phyloP scores from a whole-genome alignment of 2,329 filamentous ascomycete genomes.

The Beauveria medogensis region DNA sequence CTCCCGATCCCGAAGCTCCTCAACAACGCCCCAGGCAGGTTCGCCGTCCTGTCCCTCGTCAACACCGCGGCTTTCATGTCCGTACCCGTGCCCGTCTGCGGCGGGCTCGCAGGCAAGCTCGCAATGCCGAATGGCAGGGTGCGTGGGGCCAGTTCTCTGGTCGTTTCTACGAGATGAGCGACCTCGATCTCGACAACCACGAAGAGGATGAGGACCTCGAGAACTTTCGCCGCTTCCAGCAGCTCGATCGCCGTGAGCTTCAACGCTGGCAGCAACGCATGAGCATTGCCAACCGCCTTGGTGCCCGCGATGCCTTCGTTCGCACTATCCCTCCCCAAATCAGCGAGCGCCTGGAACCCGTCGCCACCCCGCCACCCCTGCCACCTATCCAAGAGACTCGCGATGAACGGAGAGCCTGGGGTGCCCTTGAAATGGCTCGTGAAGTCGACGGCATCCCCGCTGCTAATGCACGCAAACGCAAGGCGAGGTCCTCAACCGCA shows the following conservation, averaged over 20 bases:
- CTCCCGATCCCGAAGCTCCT: slow-evolving; percentile 22
- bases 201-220: slow-evolving; percentile 65
- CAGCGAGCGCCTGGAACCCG: slow-evolving; percentile 52
- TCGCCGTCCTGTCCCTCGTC: slow-evolving; percentile 25
- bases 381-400: slow-evolving; percentile 55
- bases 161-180: slow-evolving; percentile 50
- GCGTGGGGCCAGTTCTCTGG: slow-evolving; percentile 65
- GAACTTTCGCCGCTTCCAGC: slow-evolving; percentile 45
- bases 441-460: slow-evolving; percentile 49
- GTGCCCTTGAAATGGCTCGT: slow-evolving; percentile 77
- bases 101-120: slow-evolving; percentile 50
- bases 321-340: slow-evolving; percentile 50
- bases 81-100: slow-evolving; percentile 53
- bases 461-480: slow-evolving; percentile 61
- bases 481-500: slow-evolving; percentile 58
- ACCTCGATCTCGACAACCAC: slow-evolving; percentile 33
- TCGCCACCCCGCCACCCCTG: slow-evolving; percentile 20
- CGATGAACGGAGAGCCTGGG: slow-evolving; percentile 82
- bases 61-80: slow-evolving; percentile 28
- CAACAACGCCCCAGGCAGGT: slow-evolving; percentile 19
- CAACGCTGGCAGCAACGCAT: slow-evolving; percentile 78
- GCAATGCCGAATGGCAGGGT: slow-evolving; percentile 80
- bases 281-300: slow-evolving; percentile 71
- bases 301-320: slow-evolving; percentile 64
- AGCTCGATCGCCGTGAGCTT: slow-evolving; percentile 49